These are phyloP conservation scores for Betula pendula DNA, from an alignment of 306 rosid species.

Conservation along the genomic window DNA sequence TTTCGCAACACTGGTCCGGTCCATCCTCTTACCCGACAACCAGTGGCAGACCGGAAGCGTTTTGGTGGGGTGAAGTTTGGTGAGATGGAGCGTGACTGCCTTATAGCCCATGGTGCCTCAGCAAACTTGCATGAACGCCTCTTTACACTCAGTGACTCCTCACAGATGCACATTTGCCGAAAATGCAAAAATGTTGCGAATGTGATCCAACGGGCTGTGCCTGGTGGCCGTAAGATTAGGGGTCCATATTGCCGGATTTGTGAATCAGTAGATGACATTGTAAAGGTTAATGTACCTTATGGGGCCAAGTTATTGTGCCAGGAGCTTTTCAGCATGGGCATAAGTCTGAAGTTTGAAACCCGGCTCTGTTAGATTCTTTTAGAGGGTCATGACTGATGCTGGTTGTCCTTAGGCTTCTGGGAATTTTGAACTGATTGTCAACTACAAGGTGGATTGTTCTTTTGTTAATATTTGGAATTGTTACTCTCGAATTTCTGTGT, in stretches of 20 bases:
- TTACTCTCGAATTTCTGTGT: not conserved
- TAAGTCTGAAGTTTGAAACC: slow-evolving; percentile 77
- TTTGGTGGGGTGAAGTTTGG: slow-evolving; percentile 97
- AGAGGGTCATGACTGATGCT: not conserved
- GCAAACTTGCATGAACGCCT: slow-evolving; percentile 94
- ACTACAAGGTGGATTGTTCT: not conserved
- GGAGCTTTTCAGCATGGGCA: slow-evolving; percentile 99
- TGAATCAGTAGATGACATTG: slow-evolving; percentile 70
- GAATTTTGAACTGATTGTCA: not conserved
- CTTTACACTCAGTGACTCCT: slow-evolving; percentile 88
- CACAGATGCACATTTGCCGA: slow-evolving; percentile 77
- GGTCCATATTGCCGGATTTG: slow-evolving; percentile 89
- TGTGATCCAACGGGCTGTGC: slow-evolving; percentile 64
- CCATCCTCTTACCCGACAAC: slow-evolving; percentile 97
- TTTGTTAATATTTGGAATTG: not conserved
- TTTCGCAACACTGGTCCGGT: slow-evolving; percentile 97
- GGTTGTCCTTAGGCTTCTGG: not conserved
- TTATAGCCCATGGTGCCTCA: slow-evolving; percentile 94
- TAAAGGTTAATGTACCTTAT: slow-evolving; percentile 74
- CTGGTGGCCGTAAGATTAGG: slow-evolving; percentile 81
- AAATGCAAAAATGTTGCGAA: slow-evolving; percentile 72
- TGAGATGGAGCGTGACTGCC: slow-evolving; percentile 98
- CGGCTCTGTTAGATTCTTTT: slow-evolving; percentile 44
- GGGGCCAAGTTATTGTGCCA: slow-evolving; percentile 87
- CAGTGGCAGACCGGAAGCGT: slow-evolving; percentile 92